Evolutionary conservation across 2,329 filamentous ascomycete genomes (phyloP).

Genomic region (Lachnellula cervina): DNA sequence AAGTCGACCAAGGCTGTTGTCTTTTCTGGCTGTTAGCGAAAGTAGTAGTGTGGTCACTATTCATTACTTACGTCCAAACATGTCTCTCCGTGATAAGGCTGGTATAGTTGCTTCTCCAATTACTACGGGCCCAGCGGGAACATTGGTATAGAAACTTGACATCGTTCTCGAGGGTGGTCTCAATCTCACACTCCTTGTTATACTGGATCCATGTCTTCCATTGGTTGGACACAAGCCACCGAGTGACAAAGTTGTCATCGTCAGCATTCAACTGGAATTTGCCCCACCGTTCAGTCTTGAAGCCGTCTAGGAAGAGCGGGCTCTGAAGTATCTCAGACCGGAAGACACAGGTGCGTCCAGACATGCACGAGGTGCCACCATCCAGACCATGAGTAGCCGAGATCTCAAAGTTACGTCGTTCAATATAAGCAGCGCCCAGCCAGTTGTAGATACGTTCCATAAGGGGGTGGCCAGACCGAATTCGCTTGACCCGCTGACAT

Average conservation of each 20-base stretch:
- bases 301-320: slow-evolving; percentile 78
- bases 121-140: slow-evolving; percentile 90
- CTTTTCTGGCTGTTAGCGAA: slow-evolving; percentile 41
- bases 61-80: slow-evolving; percentile 73
- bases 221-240: slow-evolving; percentile 86
- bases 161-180: slow-evolving; percentile 88
- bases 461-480: slow-evolving; percentile 49
- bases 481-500: slow-evolving; percentile 75
- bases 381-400: slow-evolving; percentile 93
- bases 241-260: slow-evolving; percentile 96
- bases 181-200: slow-evolving; percentile 81
- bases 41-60: neutral
- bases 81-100: slow-evolving; percentile 79
- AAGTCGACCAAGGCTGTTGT: slow-evolving; percentile 88
- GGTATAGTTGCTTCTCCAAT: slow-evolving; percentile 95
- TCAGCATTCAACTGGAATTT: slow-evolving; percentile 90
- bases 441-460: slow-evolving; percentile 73
- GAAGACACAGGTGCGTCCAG: slow-evolving; percentile 88
- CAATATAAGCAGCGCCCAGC: slow-evolving; percentile 85
- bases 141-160: slow-evolving; percentile 89
- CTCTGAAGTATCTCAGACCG: slow-evolving; percentile 82
- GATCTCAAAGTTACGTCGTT: slow-evolving; percentile 93
- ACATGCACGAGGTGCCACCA: slow-evolving; percentile 94
- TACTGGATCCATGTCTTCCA: slow-evolving; percentile 98
- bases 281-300: slow-evolving; percentile 87